A percentile compares a stretch with the other conserved stretches of the same genome.
Evolutionary conservation across 306 rosid species (phyloP).

Genomic region (Castanopsis chinensis): DNA sequence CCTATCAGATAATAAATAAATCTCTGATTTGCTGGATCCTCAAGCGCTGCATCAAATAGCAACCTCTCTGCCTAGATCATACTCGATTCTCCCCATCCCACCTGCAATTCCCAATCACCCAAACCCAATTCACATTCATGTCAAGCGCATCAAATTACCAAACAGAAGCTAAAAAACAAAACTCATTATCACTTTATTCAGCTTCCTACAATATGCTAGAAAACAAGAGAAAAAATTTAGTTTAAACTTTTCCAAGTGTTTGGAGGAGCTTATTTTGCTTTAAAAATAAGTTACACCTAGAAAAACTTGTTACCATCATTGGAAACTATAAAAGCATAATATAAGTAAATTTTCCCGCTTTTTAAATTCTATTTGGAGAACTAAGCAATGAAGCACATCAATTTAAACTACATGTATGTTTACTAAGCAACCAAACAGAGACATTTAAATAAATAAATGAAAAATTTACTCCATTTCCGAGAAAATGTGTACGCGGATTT

Average conservation of each 20-base stretch:
- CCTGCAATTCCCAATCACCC: constrained; percentile 24
- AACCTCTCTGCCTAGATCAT: constrained; percentile 53
- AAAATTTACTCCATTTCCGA: too few relatives aligned
- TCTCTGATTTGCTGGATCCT: constrained; percentile 92
- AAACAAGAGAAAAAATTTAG: background rate
- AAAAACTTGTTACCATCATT: too few relatives aligned
- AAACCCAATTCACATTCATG: constrained; percentile 16
- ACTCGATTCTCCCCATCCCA: constrained; percentile 62
- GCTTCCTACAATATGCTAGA: background rate
- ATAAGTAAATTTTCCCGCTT: background rate
- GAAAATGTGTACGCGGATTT: too few relatives aligned
- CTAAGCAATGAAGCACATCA: too few relatives aligned
- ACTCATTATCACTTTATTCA: background rate
- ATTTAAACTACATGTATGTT: background rate
- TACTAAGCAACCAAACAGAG: background rate
- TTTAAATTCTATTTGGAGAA: background rate
- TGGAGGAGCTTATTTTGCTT: too few relatives aligned
- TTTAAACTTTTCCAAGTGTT: background rate
- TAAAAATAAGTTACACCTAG: too few relatives aligned
- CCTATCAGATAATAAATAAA: constrained; percentile 95
- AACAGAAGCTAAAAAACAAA: background rate
- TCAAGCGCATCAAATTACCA: background rate
- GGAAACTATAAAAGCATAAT: background rate
- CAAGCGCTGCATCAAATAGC: constrained; percentile 61
- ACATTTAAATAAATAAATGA: too few relatives aligned